Evolutionary conservation across 2,329 filamentous ascomycete genomes (phyloP), one percentile per base, ranked within the genome.

Genomic region (Alternaria conjuncta): DNA sequence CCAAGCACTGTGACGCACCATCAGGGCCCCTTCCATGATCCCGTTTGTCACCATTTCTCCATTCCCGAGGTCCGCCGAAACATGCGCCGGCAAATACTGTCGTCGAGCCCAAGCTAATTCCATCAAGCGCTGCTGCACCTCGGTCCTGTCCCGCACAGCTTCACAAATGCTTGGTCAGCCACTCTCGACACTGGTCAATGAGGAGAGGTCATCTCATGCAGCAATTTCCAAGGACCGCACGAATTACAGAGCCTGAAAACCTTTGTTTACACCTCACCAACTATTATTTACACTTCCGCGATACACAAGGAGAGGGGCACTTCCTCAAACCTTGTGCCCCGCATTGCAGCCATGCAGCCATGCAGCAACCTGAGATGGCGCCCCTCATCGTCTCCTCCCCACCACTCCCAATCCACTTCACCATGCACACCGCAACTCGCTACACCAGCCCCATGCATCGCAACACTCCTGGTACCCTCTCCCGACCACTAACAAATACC

Each of bases 371-470:
- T 60, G 46, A 25, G 36, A 61, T 60, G 49, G 58, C 61, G 54
- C 49, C 21, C 43, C 61, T 59, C 28, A 46, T 57, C 60, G 57
- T 32, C 53, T 49, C 20, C 57, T 54, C 57, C 50, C 49, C 57
- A 60, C 49, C 47, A 60, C 32, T 60, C 55, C 47, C 21, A 55
- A 57, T 59, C 45, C 62, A 65, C 60, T 43, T 58, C 64, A 66
- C 28, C 65, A 68, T 65, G 63, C 67, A 68, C 67, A 70, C 67
- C 65, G 66, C 61, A 68, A 64, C 49, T 64, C 62, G 56, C 61
- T 59, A 60, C 60, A 56, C 54, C 54, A 45, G 32, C 50, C 57
- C 25, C 47, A 41, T 56, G 36, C 45, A 41, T 50, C 15, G 6
- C 26, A 11, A 23, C 30, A 18, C 30, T 50, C 41, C 30, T 30